Conservation (phyloP, 345 rosid species). For the Ceriops decandra region DNA sequence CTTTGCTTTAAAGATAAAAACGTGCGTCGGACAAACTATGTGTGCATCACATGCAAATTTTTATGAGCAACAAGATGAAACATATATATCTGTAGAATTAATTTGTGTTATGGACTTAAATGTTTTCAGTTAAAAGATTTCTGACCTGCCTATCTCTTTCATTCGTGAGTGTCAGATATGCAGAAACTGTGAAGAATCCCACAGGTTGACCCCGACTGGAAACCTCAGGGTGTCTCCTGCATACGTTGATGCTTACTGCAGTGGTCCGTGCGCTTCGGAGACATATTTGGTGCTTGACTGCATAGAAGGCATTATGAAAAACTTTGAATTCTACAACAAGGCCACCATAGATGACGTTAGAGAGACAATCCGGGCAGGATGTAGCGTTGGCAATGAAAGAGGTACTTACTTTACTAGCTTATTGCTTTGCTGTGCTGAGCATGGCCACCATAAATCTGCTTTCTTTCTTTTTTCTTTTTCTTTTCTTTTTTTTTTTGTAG, state of each 20-base stretch:
- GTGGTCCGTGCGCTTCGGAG: constrained; percentile 72
- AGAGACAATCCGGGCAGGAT: constrained; percentile 65
- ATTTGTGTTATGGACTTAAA: too few relatives aligned
- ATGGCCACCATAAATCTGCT: too few relatives aligned
- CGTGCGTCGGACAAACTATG: constrained; percentile 31
- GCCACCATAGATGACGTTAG: constrained; percentile 58
- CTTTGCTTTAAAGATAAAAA: constrained; percentile 62
- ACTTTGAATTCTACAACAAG: constrained; percentile 63
- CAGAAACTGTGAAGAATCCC: constrained; percentile 60
- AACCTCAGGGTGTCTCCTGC: constrained; percentile 49
- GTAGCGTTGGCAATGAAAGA: constrained; percentile 71
- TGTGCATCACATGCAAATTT: background rate
- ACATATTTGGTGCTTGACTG: constrained; percentile 71
- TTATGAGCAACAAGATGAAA: background rate
- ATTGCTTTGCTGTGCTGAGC: background rate
- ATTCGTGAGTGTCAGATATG: constrained; percentile 41
- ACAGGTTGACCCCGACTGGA: constrained; percentile 64
- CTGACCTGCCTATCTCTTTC: background rate
- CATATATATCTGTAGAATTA: too few relatives aligned
- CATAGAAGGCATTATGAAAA: constrained; percentile 45
- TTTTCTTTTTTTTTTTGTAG: constrained; percentile 26
- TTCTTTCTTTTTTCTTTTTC: too few relatives aligned
- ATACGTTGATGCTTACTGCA: constrained; percentile 48
- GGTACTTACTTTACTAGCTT: constrained; percentile 27
- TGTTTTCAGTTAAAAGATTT: background rate